Conservation (phyloP, 371 early-diverging fungal genomes). For the Entomophthora muscae region DNA sequence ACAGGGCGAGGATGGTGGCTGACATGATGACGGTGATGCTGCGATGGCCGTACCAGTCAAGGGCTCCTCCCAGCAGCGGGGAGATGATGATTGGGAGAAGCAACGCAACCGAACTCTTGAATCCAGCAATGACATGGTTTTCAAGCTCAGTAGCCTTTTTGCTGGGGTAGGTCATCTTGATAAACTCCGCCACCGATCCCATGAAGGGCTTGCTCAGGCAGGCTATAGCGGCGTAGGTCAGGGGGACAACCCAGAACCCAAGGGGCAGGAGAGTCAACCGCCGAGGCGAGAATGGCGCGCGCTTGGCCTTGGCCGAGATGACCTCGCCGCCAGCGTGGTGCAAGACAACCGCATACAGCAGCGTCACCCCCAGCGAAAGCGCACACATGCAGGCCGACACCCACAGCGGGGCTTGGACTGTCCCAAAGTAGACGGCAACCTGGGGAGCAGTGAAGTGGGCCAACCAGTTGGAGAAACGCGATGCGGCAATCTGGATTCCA, state of each 20-base stretch:
- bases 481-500: slow-evolving; percentile 28
- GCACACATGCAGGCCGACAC: slow-evolving; percentile 22
- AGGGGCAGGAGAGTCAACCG: slow-evolving; percentile 22
- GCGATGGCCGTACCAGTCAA: no score
- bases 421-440: no score
- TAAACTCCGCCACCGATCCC: slow-evolving; percentile 17
- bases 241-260: slow-evolving; percentile 25
- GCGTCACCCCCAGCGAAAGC: slow-evolving; percentile 23
- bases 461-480: slow-evolving; percentile 25
- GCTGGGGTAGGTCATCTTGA: not conserved
- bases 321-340: slow-evolving; percentile 16
- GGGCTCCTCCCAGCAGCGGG: no score
- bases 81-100: no score
- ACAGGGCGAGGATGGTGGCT: no score
- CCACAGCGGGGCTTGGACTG: no score
- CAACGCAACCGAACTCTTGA: no score
- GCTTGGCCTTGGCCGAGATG: slow-evolving; percentile 19
- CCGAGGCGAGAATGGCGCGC: slow-evolving; percentile 21
- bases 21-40: no score
- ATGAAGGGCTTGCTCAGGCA: slow-evolving; percentile 31
- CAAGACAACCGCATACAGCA: slow-evolving; percentile 23
- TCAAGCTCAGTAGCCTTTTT: no score
- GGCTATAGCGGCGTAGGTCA: slow-evolving; percentile 24
- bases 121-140: no score
- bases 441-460: slow-evolving; percentile 13